Evolutionary conservation across 768 basidiomycete genomes (phyloP), one percentile per base, ranked within the genome.

Genomic region (Amanita muscaria): DNA sequence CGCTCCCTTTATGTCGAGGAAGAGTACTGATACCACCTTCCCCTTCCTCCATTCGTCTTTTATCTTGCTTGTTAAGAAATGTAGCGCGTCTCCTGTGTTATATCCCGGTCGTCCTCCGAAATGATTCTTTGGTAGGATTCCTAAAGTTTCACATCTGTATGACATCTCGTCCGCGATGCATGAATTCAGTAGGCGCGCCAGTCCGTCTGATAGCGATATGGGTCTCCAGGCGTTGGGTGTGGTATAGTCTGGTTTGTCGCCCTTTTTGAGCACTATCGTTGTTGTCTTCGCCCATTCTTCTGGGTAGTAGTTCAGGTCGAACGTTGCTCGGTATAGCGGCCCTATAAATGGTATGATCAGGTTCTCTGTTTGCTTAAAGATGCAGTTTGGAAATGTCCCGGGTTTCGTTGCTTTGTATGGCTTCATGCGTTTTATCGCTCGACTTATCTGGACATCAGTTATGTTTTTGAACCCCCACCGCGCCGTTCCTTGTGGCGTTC

Each of bases 1-100:
- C 0, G 51, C 48, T 1, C 48, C 48, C 31, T 51, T 40, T 0
- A 51, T 44, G 10, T 51, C 48, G 11, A 53, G 38, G 25, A 53
- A 53, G 9, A 53, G 33, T 2, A 48, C 42, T 2, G 50, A 43
- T 0, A 31, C 42, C 6, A 40, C 39, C 10, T 49, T 44, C 6
- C 33, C 40, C 4, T 35, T 40, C 8, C 48, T 4, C 52, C 52
- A 53, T 1, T 22, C 23, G 3, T 27, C 14, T 27, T 39, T 39
- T 1, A 39, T n/a, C 18, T 1, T 39, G 5, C 16, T 8, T 3
- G 10, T 15, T 15, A 39, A n/a, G 12, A 19, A 23, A 7, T 39
- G 38, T 21, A 39, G 4, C 1, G 38, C 38, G 0, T 39, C 16
- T 25, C 23, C 27, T 1, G 38, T 39, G 4, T 22, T 6, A 5